Evolutionary conservation across 306 rosid species (phyloP), one percentile per base, ranked within the genome.

Genomic region (Dryas drummondii): DNA sequence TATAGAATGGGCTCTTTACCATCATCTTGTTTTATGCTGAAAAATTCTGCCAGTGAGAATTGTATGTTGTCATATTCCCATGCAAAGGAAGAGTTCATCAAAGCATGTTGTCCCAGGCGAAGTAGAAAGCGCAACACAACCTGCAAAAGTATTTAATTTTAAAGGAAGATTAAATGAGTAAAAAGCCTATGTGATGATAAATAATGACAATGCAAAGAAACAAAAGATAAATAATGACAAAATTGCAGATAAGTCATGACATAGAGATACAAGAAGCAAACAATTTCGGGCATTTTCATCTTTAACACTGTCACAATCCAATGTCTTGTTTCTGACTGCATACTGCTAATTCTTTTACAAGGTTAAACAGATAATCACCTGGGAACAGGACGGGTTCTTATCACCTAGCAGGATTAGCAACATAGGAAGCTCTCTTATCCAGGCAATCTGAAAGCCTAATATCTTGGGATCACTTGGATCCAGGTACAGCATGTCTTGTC

Each of bases 381-480:
- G 56, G 60, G 90, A 88, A 82, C 79, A 86, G 67, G 86, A 65
- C 7, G 87, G 84, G 80, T 86, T 76, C 54, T 82, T 82, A 82
- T 90, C 91, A 69, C 90, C 96, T 27, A 94, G 87, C 68, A 77
- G 85, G 76, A 87, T 86, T 72, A 94, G 85, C 87, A 92, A 83
- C 71, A 62, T 16, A 17, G 99, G 92, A 67, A 94, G 87, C 80
- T 92, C 92, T 75, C 81, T 75, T 59, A 89, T 88, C 99, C 98
- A 90, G 49, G 85, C 76, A 74, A 74, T 84, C 77, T 87, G 86
- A 84, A 87, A 71, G 61, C 86, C 80, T 65, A 84, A 47, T 82
- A 78, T 65, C 76, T 88, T 87, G 8, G 84, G 85, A 86, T 58
- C 75, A 70, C 80, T 76, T 60, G 92, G 32, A 73, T 86, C 89